These are phyloP conservation scores for Pseudogymnoascus sp. DNA, from an alignment of 2,329 filamentous ascomycete genomes.

Conservation along the genomic window DNA sequence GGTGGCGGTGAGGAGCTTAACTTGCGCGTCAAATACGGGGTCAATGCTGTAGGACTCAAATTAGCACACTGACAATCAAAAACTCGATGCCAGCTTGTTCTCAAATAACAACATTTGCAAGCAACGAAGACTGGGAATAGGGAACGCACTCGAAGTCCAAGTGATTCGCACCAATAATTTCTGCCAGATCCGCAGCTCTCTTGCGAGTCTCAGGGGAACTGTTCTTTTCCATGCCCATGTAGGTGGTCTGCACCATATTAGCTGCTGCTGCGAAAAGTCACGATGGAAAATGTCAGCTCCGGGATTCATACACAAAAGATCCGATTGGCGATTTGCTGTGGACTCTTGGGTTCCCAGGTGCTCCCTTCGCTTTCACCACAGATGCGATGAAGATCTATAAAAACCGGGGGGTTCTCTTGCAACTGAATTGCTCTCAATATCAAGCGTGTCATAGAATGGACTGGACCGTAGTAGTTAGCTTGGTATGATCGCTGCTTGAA, in stretches of 20 bases:
- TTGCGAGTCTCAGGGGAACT: slow-evolving; percentile 57
- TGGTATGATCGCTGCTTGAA: slow-evolving; percentile 38
- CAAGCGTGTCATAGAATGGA: slow-evolving; percentile 1
- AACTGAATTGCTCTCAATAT: background rate
- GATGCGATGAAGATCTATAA: slow-evolving; percentile 41
- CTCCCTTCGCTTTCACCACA: slow-evolving; percentile 38
- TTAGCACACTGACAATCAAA: background rate
- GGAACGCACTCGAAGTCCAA: slow-evolving; percentile 48
- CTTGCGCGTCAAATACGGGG: slow-evolving; percentile 50
- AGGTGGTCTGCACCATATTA: slow-evolving; percentile 40
- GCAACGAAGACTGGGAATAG: background rate
- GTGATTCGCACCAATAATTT: slow-evolving; percentile 56
- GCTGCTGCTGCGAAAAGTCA: background rate
- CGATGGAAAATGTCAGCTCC: background rate
- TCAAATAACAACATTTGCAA: too few relatives aligned
- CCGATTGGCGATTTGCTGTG: slow-evolving; percentile 48
- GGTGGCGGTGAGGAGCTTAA: slow-evolving; percentile 47
- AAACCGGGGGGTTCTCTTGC: slow-evolving; percentile 43
- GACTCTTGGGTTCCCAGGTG: slow-evolving; percentile 30
- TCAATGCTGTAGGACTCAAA: slow-evolving; percentile 44
- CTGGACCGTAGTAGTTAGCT: background rate
- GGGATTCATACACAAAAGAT: slow-evolving; percentile 37
- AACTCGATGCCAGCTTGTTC: too few relatives aligned
- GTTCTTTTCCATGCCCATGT: slow-evolving; percentile 60
- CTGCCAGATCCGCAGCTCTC: slow-evolving; percentile 52